Base-by-base conservation (phyloP, 768 basidiomycete species). In the Suillus occidentalis region DNA sequence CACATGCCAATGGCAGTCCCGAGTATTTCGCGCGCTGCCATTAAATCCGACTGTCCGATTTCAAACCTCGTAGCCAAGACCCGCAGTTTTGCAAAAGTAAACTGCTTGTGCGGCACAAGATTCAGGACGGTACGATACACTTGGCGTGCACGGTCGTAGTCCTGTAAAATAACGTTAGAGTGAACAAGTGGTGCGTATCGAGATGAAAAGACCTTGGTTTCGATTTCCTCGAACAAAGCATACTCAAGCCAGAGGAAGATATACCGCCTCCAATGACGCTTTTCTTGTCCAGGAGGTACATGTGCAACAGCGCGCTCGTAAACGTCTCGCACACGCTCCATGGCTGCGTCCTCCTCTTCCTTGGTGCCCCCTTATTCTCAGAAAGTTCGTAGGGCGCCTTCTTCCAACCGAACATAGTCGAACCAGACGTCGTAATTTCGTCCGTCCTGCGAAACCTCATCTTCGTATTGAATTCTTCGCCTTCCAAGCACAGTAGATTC, bases 381-480 rank as follows among this genome's bases (percentile, higher is more conserved):
- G 31, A 94, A 81, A 65, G 94, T 89, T 40, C 85, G 80, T 70
- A 87, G 85, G 0, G 95, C 93, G 25, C 89, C 92, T 77, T 99
- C 97, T 74, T 99, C 97, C 40, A 99, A 75, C 20, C 96, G 85
- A 25, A 94, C 86, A 70, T 97, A 97, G 72, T 99, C 97, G 73
- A 99, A 98, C 97, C 97, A 99, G 0, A 91, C 90, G 75, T 99
- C 97, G 73, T 98, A 99, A 75, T 98, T 98, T 50, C 90, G 87
- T 0, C 94, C 89, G 68, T 99, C 95, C 64, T 97, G 91, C 12
- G 88, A 75, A 2, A 99, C 78, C 77, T 99, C 97, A 67, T 99
- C 97, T 74, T 99, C 97, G 72, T 99, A 99, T 71, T 99, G 95
- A 63, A 99, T 98, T 45, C 97, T 86, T n/a, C 97, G 89, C 76